Evolutionary conservation across 768 basidiomycete genomes (phyloP).

Genomic region (Plicaturopsis crispa): DNA sequence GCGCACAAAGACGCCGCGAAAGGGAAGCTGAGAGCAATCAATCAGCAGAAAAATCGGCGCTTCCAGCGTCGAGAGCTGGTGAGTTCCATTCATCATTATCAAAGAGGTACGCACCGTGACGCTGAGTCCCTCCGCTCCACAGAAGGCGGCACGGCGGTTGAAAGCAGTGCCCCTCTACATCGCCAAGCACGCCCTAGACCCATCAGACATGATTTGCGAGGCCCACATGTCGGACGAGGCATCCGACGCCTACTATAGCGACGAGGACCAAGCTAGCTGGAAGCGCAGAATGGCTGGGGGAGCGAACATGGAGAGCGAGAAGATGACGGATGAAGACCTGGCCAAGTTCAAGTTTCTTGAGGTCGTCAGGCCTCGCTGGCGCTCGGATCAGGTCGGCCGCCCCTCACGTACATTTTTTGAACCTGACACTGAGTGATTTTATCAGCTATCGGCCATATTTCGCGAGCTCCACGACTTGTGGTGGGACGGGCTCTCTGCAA

Average conservation of each 20-base stretch:
- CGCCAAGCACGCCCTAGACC: constrained; percentile 3
- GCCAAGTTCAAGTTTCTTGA: constrained; percentile 4
- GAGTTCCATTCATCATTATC: too few relatives aligned
- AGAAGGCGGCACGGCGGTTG: too few relatives aligned
- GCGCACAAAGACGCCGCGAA: constrained; percentile 2
- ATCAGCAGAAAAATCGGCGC: constrained; percentile 2
- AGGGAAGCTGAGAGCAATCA: neutral
- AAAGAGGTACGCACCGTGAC: too few relatives aligned
- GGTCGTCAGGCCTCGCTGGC: too few relatives aligned
- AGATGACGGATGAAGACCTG: too few relatives aligned
- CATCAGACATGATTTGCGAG: neutral
- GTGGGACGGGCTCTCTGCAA: too few relatives aligned
- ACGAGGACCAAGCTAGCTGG: constrained; percentile 4
- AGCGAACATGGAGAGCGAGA: neutral
- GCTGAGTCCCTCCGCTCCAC: too few relatives aligned
- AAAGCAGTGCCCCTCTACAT: neutral
- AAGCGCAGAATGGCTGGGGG: constrained; percentile 5
- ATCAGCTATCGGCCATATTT: too few relatives aligned
- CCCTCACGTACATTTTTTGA: too few relatives aligned
- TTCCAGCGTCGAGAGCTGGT: constrained; percentile 7
- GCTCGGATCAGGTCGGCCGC: too few relatives aligned
- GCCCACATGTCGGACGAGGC: constrained; percentile 11
- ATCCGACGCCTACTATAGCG: constrained; percentile 6
- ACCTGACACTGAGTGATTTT: too few relatives aligned
- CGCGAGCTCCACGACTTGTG: too few relatives aligned